These are phyloP conservation scores for Chaetomium globosum DNA, from an alignment of 2,329 filamentous ascomycete species.

Conservation along the genomic window DNA sequence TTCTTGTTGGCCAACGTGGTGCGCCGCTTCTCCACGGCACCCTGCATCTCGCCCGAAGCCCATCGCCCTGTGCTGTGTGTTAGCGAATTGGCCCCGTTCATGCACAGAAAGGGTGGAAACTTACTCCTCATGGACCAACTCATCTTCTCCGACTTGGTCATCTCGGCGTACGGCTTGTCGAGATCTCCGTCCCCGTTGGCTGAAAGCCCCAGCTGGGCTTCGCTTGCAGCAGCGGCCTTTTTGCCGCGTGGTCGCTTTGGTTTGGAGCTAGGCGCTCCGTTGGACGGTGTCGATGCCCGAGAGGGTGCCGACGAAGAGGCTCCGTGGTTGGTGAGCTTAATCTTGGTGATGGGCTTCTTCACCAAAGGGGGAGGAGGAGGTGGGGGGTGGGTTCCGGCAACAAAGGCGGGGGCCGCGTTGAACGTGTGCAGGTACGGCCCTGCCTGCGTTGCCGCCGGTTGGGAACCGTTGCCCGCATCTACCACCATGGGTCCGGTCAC, in stretches of 20 bases:
- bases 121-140: conserved; percentile 66
- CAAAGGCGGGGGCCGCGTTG: conserved; percentile 32
- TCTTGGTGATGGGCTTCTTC: conserved; percentile 38
- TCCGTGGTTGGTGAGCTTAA: conserved; percentile 36
- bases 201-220: conserved; percentile 7
- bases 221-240: conserved; percentile 17
- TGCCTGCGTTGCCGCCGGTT: conserved; percentile 14
- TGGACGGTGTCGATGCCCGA: conserved; percentile 30
- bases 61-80: conserved; percentile 34
- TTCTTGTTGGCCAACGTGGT: conserved; percentile 37
- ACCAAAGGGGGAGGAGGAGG: conserved; percentile 31
- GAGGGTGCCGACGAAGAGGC: conserved; percentile 27
- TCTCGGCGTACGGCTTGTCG: conserved; percentile 60
- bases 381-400: conserved; percentile 29
- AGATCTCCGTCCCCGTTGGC: conserved; percentile 23
- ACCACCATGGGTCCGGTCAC: conserved; percentile 13
- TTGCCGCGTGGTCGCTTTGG: conserved; percentile 28
- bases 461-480: conserved; percentile 16
- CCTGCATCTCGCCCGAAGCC: conserved; percentile 38
- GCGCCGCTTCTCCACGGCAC: conserved; percentile 37
- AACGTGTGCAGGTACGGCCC: conserved; percentile 37
- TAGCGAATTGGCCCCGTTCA: conserved; percentile 5
- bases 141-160: conserved; percentile 69
- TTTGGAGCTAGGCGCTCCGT: conserved; percentile 26
- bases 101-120: conserved; percentile 31